Base-by-base conservation (phyloP, 148 eudicot genomes). In the Rhododendron ferrugineum region DNA sequence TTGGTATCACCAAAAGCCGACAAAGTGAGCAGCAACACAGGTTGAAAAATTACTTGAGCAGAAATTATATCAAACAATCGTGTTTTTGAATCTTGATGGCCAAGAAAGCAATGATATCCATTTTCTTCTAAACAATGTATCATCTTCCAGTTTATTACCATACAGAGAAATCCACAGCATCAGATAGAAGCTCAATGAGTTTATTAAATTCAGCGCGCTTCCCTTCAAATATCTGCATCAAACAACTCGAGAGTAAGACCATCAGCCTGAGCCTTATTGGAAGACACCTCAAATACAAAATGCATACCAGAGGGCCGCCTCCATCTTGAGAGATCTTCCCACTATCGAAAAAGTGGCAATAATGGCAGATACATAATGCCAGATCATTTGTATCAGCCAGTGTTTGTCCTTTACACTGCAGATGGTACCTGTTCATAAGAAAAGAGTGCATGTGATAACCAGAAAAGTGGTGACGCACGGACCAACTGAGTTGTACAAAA, bases 391-490 rank as follows among this genome's bases (percentile, higher is more conserved):
- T 49, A 68, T 85, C 90, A 77, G 42, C 92, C 23, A 85, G 86
- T 77, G 85, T 47, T 49, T 87, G 86, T 86, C 89, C 90, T 88
- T 92, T 79, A 88, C 99, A 97, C 78, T 77, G 87, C 83, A 88
- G 87, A 88, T 95, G 99, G 85, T 93, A 94, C 87, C 99, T 97
- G 94, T 76, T 72, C 78, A 82, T 28, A 86, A 80, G 26, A 85
- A 87, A 4, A 82, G 42, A 30, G 83, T 80, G 52, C 83, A 83
- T 36, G 85, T 42, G 54, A 83, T 72, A 54, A 78, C 64, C 42
- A 86, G 70, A 37, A 50, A 73, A 42, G 34, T 2, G 52, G 74
- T 76, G 64, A 66, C 32, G 22, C 15, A 42, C 26, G 30, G 36
- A 76, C 47, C 79, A 84, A 47, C 30, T 50, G 72, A 8, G 70